Evolutionary conservation across 1,284 basidiomycete genomes (phyloP).

Genomic region (Cystobasidium sp.): DNA sequence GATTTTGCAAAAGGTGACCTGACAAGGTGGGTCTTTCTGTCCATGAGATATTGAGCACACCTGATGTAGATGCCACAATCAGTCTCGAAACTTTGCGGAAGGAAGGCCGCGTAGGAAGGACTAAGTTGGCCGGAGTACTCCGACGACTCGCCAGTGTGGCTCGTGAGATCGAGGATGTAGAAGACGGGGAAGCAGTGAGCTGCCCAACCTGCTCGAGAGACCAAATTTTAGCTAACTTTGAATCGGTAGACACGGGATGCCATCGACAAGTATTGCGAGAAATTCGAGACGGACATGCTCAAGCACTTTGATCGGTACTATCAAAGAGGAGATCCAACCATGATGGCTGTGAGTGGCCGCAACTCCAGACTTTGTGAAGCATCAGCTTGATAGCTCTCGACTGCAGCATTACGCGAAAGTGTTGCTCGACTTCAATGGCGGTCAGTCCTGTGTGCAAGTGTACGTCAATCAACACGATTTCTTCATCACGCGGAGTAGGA

Average conservation of each 20-base stretch:
- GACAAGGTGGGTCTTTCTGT: constrained; percentile 53
- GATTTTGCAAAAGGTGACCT: constrained; percentile 87
- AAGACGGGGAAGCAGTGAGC: constrained; percentile 49
- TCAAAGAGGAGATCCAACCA: constrained; percentile 93
- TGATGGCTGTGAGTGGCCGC: constrained; percentile 83
- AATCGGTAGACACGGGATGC: constrained; percentile 80
- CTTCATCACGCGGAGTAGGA: constrained; percentile 83
- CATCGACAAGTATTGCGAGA: constrained; percentile 95
- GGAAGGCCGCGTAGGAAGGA: constrained; percentile 75
- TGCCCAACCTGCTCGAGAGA: no score
- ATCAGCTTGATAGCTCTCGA: constrained; percentile 13
- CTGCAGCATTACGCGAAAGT: constrained; percentile 92
- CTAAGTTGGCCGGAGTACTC: constrained; percentile 86
- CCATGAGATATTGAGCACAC: background rate
- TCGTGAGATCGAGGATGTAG: constrained; percentile 81
- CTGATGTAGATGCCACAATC: background rate
- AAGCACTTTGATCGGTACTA: constrained; percentile 94
- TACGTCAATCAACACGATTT: constrained; percentile 99
- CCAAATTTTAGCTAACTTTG: constrained; percentile 27
- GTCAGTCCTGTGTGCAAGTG: constrained; percentile 93
- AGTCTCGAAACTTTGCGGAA: constrained; percentile 80
- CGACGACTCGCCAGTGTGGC: constrained; percentile 84
- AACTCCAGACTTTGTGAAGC: constrained; percentile 12
- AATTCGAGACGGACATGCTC: constrained; percentile 98
- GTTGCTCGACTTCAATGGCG: constrained; percentile 96